Percentiles rank a stretch among this genome's conserved stretches.
Conservation (phyloP, 176 grass and related monocot genomes). For the Aegilops bicornis region DNA sequence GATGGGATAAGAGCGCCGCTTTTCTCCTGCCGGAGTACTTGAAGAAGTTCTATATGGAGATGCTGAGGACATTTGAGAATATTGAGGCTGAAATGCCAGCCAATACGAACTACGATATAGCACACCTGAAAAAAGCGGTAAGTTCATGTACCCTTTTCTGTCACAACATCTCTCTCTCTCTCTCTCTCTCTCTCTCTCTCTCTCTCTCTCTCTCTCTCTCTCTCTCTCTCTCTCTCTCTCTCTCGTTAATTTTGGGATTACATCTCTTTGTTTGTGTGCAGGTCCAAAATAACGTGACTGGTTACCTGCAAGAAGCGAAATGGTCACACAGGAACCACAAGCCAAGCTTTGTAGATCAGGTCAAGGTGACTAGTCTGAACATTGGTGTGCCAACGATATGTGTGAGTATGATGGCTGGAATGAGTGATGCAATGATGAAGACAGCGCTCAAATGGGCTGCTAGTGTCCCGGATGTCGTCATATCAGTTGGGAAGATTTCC, state of each 20-base stretch:
- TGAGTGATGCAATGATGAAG: constrained; percentile 29
- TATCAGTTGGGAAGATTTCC: not conserved
- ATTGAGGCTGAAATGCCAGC: constrained; percentile 19
- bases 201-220: too few relatives aligned
- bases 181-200: too few relatives aligned
- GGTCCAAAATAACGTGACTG: constrained; percentile 3
- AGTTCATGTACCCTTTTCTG: too few relatives aligned
- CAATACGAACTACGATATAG: not conserved
- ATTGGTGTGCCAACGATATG: not conserved
- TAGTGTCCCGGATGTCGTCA: not conserved
- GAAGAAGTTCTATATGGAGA: not conserved
- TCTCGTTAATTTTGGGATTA: too few relatives aligned
- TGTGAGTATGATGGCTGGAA: constrained; percentile 27
- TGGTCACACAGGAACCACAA: not conserved
- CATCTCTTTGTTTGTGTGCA: not conserved
- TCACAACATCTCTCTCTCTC: too few relatives aligned
- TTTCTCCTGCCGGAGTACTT: not conserved
- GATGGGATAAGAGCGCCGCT: constrained; percentile 18
- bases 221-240: too few relatives aligned
- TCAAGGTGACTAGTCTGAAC: not conserved
- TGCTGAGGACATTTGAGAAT: not conserved
- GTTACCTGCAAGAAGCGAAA: constrained; percentile 44
- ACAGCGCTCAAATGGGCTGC: constrained; percentile 39
- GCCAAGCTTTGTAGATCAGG: constrained; percentile 34
- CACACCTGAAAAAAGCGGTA: not conserved